These are phyloP conservation scores for Trichosporon asahii DNA, from an alignment of 1,284 basidiomycete genomes.

Conservation along the genomic window DNA sequence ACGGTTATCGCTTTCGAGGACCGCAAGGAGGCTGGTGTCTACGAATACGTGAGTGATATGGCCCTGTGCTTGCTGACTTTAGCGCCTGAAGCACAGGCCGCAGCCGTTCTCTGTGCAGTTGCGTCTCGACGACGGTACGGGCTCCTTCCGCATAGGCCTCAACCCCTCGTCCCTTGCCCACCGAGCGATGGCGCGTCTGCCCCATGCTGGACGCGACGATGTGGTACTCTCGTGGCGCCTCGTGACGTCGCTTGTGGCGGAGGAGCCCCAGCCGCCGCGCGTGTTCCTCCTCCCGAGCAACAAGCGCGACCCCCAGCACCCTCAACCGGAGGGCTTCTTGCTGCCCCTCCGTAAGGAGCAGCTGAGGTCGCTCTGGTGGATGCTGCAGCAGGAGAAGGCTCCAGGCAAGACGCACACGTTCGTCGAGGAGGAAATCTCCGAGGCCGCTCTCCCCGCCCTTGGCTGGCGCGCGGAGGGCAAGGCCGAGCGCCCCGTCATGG, in stretches of 20 bases:
- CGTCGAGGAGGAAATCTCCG: constrained; percentile 89
- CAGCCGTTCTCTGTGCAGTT: constrained; percentile 83
- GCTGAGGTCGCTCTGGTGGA: constrained; percentile 86
- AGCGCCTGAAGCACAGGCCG: constrained; percentile 80
- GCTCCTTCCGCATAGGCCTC: constrained; percentile 76
- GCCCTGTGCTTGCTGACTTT: background rate
- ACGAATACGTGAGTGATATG: constrained; percentile 58
- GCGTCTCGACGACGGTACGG: constrained; percentile 61
- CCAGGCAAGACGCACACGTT: constrained; percentile 64
- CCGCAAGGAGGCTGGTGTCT: constrained; percentile 74
- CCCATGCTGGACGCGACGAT: constrained; percentile 57
- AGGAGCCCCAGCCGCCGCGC: constrained; percentile 54
- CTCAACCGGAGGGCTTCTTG: constrained; percentile 72
- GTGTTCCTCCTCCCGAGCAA: constrained; percentile 71
- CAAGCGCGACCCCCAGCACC: constrained; percentile 67
- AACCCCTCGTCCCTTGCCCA: constrained; percentile 85
- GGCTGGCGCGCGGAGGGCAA: constrained; percentile 92
- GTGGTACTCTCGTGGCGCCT: constrained; percentile 72
- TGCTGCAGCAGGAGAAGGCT: constrained; percentile 73
- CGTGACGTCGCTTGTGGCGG: constrained; percentile 58
- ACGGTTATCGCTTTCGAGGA: constrained; percentile 66
- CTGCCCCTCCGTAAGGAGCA: constrained; percentile 75
- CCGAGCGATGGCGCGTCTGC: constrained; percentile 77
- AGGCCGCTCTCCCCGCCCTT: constrained; percentile 76
- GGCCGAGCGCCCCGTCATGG: constrained; percentile 68